Percentiles rank a stretch among this genome's conserved stretches.
Evolutionary conservation across 345 rosid species (phyloP).

Genomic region (Reutealis trisperma): DNA sequence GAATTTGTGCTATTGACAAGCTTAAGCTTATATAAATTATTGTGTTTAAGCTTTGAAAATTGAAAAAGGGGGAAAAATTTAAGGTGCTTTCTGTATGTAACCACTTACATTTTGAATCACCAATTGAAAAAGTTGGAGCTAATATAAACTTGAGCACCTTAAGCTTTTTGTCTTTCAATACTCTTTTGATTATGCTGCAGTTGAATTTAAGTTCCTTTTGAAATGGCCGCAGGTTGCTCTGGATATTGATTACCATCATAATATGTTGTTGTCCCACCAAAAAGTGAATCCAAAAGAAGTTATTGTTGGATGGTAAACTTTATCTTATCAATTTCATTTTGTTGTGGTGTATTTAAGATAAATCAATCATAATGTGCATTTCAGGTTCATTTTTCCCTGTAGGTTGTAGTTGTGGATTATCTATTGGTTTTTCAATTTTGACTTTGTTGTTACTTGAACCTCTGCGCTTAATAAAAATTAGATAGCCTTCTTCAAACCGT

Average conservation of each 20-base stretch:
- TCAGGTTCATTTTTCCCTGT: background rate
- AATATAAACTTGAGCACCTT: background rate
- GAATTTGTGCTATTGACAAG: too few species aligned
- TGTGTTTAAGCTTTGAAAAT: too few species aligned
- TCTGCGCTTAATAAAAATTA: background rate
- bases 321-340: background rate
- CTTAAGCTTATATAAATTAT: background rate
- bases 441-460: background rate
- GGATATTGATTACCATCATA: constrained; percentile 95
- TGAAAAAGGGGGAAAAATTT: background rate
- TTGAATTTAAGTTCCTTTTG: background rate
- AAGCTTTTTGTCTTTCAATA: background rate
- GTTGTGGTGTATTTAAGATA: background rate
- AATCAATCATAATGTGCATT: background rate
- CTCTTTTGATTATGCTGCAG: background rate
- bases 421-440: background rate
- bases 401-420: background rate
- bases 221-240: constrained; percentile 70
- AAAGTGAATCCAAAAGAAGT: constrained; percentile 95
- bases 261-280: constrained; percentile 79
- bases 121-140: background rate
- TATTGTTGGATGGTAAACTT: constrained; percentile 91
- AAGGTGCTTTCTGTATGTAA: too few species aligned
- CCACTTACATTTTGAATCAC: background rate
- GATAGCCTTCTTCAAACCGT: background rate